Evolutionary conservation across 176 grass and related monocot genomes (phyloP).

Genomic region (Pontederia crassipes): DNA sequence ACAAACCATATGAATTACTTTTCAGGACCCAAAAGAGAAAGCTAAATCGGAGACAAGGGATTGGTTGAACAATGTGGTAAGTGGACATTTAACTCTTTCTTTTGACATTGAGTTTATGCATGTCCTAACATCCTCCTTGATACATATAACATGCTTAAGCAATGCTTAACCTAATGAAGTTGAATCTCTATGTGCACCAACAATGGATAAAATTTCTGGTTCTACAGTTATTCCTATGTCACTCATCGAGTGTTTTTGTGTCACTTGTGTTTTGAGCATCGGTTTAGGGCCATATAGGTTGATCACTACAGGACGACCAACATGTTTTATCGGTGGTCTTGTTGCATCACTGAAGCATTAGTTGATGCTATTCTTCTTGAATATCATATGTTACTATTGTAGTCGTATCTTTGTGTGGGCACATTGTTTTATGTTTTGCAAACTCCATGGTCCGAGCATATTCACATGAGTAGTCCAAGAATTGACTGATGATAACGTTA

Average conservation of each 20-base stretch:
- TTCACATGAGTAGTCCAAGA: too few relatives aligned
- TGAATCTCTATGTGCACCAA: too few relatives aligned
- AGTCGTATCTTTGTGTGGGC: not conserved
- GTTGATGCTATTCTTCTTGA: not conserved
- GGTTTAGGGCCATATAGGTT: too few relatives aligned
- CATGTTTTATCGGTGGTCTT: not conserved
- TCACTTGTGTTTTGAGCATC: too few relatives aligned
- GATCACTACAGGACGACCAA: too few relatives aligned
- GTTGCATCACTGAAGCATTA: not conserved
- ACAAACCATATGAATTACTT: constrained; percentile 7
- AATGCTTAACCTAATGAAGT: too few relatives aligned
- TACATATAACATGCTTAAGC: not conserved
- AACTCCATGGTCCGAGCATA: too few relatives aligned
- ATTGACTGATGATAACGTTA: too few relatives aligned
- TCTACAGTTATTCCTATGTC: too few relatives aligned
- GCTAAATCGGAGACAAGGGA: constrained; percentile 97
- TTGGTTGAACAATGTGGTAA: constrained; percentile 97
- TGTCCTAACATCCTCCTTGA: not conserved
- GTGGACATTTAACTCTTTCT: constrained; percentile 20
- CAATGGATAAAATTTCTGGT: too few relatives aligned
- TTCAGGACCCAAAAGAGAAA: constrained; percentile 90
- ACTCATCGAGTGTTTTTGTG: too few relatives aligned
- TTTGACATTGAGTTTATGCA: not conserved
- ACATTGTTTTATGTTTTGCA: not conserved
- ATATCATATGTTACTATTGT: not conserved